Evolutionary conservation across 257 asterid species (phyloP), one percentile per base, ranked within the genome.

Genomic region (Eustoma russellianum): DNA sequence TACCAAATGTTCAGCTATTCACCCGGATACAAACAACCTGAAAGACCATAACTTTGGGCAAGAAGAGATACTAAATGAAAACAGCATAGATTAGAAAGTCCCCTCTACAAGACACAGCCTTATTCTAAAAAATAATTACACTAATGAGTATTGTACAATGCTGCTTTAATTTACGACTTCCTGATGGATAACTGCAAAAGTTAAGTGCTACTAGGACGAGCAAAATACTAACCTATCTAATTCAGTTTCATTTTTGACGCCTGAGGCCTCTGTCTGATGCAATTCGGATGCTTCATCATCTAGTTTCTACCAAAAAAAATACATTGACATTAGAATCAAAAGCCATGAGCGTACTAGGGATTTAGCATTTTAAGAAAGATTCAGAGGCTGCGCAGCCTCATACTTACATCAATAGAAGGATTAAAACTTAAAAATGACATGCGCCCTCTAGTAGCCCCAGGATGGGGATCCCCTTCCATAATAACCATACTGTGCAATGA

Each of bases 371-470:
- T 45, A 50, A 44, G 44, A 47, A 17, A 30, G 51, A 51, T 34
- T 68, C 18, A 7, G 52, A 68, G 55, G 65, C 60, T 66, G 50
- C 28, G 57, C 58, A 63, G 50, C 53, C 61, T 44, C 54, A 45
- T 69, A 82, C 99, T 92, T 82, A 92, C 99, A 78, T 88, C 97
- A 71, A 92, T 67, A 61, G 91, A 70, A 63, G 99, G 97, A 73
- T 88, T 88, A 61, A 92, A 92, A 70, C 77, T 80, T 77, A 70
- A 76, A 76, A 88, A 92, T 38, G 99, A 92, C 90, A 88, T 85
- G 56, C 99, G 88, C 16, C 97, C 97, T 72, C 78, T 79, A 57
- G 67, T 52, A 17, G 82, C 80, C 66, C 77, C 94, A 15, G 99
- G 95, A 49, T 66, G 85, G 33, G 99, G 94, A 72, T 92, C 88